These are phyloP conservation scores for Dalechampia spathulata DNA, from an alignment of 441 rosid genomes.

Conservation along the genomic window DNA sequence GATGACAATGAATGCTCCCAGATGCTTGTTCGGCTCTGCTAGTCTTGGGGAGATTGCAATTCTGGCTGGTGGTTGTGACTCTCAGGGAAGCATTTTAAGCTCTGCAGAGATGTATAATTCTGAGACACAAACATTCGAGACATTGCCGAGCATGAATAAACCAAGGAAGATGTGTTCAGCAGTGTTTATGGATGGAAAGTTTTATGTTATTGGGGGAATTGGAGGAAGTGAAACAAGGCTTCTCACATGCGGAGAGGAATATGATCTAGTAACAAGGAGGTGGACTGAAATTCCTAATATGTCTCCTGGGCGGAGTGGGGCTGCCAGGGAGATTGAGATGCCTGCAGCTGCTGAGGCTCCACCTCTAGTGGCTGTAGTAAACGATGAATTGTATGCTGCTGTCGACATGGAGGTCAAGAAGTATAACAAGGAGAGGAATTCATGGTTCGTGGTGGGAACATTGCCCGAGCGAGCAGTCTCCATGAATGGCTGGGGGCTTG, in stretches of 20 bases:
- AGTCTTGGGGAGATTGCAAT: conserved; percentile 84
- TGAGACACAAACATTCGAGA: conserved; percentile 58
- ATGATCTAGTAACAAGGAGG: conserved; percentile 53
- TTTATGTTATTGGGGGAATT: conserved; percentile 83
- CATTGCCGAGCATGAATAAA: conserved; percentile 69
- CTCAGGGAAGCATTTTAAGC: conserved; percentile 49
- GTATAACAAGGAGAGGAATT: conserved; percentile 51
- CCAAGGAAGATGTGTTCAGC: conserved; percentile 92
- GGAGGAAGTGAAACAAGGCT: conserved; percentile 46
- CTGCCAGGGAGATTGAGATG: conserved; percentile 39
- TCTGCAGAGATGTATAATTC: conserved; percentile 89
- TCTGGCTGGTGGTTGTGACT: conserved; percentile 91
- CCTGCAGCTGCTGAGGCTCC: conserved; percentile 81
- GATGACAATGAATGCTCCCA: conserved; percentile 68
- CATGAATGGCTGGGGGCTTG: conserved; percentile 96
- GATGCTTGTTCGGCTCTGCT: conserved; percentile 97
- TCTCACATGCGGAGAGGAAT: conserved; percentile 84
- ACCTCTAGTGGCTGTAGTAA: conserved; percentile 82
- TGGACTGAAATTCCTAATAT: conserved; percentile 82
- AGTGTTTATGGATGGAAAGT: conserved; percentile 83
- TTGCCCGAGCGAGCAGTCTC: conserved; percentile 91
- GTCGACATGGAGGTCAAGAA: conserved; percentile 74
- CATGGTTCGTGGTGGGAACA: conserved; percentile 60
- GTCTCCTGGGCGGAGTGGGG: conserved; percentile 58
- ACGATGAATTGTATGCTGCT: conserved; percentile 77